Base-by-base conservation (phyloP, 768 basidiomycete species). In the Mycena maculata region DNA sequence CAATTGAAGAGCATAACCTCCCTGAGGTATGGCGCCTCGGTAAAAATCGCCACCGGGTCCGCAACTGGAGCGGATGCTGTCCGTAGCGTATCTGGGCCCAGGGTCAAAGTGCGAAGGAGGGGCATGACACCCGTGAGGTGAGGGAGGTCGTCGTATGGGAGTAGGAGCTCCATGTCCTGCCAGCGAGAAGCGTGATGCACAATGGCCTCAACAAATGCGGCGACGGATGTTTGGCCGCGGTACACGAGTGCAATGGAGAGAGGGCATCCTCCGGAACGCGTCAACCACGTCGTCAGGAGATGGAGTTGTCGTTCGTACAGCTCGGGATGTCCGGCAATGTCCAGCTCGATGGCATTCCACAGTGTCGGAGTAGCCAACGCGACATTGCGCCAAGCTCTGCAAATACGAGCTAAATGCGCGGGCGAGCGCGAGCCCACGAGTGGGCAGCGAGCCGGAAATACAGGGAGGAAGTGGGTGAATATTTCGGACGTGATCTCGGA, bases 401-500 rank as follows among this genome's bases (percentile, higher is more conserved):
- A 60, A 11, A 60, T 60, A 3, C 38, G 48, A 12, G 25, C 27
- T 3, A 60, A 18, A 25, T 41, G 18, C 2, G 30, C 18, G 3
- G 59, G 59, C 4, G 58, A 60, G 16, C 23, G 31, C 5, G 27
- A 7, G 4, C 47, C 59, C 10, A 30, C 27, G 4, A 9, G 25
- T 1, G 47, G 25, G 0, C 47, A 33, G 18, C 36, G 36, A 27
- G 33, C 36, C 3, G 58, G 58, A 20, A 36, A 47, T 9, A 8
- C 4, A 0, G 48, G 59, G 16, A 50, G 59, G 36, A 60, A 60
- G 11, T 50, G 12, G 4, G 12, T 12, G 48, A 60, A 60, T 11
- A 60, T 60, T 41, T 60, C 59, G 5, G 48, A 22, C 6, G 38
- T 38, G 23, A 60, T 60, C 38, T 60, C 59, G 11, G 47, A n/a